Base-by-base conservation (phyloP, 768 basidiomycete species). In the Nevesoporus exiguus region DNA sequence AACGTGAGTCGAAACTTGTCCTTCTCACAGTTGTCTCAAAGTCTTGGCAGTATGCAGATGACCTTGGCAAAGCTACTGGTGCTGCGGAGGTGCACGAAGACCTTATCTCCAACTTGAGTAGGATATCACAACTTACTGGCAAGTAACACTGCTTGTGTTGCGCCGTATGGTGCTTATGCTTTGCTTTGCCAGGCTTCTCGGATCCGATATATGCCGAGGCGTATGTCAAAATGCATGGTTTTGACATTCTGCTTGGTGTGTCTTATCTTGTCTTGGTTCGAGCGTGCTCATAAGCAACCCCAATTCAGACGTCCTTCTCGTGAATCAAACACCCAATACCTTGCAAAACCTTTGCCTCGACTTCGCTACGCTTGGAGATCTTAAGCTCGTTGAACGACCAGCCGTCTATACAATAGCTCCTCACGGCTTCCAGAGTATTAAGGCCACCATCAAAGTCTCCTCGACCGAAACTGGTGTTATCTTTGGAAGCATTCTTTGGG, bases 381-480 rank as follows among this genome's bases (percentile, higher is more conserved):
- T 99, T 49, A 98, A 98, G 70, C 86, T 99, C 13, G 93, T 98
- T 21, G 97, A 98, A 69, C 81, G 94, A n/a, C 95, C 97, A 2
- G 78, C 90, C 1, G 87, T 93, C 7, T 91, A 95, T 65, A 98
- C 95, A 0, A 81, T 98, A 37, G 96, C 85, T 1, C 97, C 96
- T 0, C 93, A 98, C 64, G 90, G 91, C 19, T 99, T 98, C 88
- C 96, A 97, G 73, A 93, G 88, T 67, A 93, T 98, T 76, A 98
- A 98, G 70, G 93, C 95, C 17, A 98, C 97, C 2, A 95, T 99
- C 76, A 98, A 99, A 76, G 84, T 96, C 1, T 95, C 96, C 0
- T 97, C 93, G 21, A 98, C 97, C 0, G 97, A 99, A 73, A 98
- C 97, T 1, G 97, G 95, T 40, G 95, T 98, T 57, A 97, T 98